phyloP scores from a whole-genome alignment of 306 rosid species.

The Rosa rugosa region DNA sequence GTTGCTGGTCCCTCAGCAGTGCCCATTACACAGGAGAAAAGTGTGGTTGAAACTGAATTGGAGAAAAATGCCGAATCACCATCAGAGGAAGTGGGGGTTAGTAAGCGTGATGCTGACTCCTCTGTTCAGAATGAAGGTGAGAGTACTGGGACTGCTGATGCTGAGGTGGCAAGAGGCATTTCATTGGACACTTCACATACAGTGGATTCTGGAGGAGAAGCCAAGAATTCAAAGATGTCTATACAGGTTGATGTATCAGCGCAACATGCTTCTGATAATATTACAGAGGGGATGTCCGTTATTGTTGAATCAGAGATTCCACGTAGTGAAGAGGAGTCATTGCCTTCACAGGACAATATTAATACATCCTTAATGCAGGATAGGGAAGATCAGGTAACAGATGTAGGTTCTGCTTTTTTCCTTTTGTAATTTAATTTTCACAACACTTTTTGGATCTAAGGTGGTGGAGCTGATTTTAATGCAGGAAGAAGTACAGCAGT shows the following conservation, averaged over 20 bases:
- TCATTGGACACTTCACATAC: constrained; percentile 36
- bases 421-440: constrained; percentile 31
- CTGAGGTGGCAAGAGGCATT: constrained; percentile 30
- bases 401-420: constrained; percentile 93
- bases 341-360: constrained; percentile 23
- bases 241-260: constrained; percentile 25
- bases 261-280: constrained; percentile 32
- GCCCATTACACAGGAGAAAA: constrained; percentile 23
- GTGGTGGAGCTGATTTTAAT: constrained; percentile 51
- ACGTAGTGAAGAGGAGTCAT: constrained; percentile 22
- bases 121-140: constrained; percentile 35
- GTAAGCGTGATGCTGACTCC: constrained; percentile 37
- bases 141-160: constrained; percentile 20
- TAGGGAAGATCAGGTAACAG: constrained; percentile 85
- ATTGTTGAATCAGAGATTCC: constrained; percentile 32
- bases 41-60: constrained; percentile 26
- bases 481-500: constrained; percentile 51
- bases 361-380: constrained; percentile 43
- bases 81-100: constrained; percentile 32
- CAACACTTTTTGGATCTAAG: constrained; percentile 31
- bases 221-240: constrained; percentile 27
- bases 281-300: constrained; percentile 27
- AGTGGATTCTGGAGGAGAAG: constrained; percentile 38
- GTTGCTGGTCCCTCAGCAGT: constrained; percentile 33
- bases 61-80: constrained; percentile 36